Percentiles rank a stretch among this genome's conserved stretches.
Evolutionary conservation across 208 protist species (phyloP).

Genomic region (Acanthamoeba rhysodes): DNA sequence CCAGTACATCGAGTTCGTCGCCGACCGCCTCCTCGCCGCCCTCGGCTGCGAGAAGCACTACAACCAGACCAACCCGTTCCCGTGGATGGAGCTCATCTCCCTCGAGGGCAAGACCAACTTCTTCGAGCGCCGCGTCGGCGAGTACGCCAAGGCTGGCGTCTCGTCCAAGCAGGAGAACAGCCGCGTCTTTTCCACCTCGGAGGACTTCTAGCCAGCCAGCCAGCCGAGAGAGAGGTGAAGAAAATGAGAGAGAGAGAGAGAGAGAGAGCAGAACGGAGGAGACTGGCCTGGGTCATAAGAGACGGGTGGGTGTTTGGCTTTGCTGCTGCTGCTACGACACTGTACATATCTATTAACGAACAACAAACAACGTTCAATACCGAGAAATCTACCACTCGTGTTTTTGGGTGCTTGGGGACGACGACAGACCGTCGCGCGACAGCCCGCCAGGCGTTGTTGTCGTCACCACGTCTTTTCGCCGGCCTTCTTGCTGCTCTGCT

Average conservation of each 20-base stretch:
- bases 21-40: slow-evolving; percentile 98
- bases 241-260: too few relatives aligned
- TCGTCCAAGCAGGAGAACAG: slow-evolving; percentile 83
- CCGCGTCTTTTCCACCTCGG: slow-evolving; percentile 92
- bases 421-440: too few relatives aligned
- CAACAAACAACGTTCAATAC: too few relatives aligned
- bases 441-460: too few relatives aligned
- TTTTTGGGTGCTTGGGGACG: too few relatives aligned
- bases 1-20: slow-evolving; percentile 99
- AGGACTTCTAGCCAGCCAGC: slow-evolving; percentile 92
- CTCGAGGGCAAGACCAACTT: slow-evolving; percentile 99
- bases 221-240: not conserved
- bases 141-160: slow-evolving; percentile 99
- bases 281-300: not conserved
- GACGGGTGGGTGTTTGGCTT: slow-evolving; percentile 6
- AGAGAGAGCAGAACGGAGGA: not conserved
- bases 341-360: too few relatives aligned
- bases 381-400: too few relatives aligned
- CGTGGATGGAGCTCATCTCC: slow-evolving; percentile 99
- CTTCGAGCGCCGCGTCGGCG: slow-evolving; percentile 99
- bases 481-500: too few relatives aligned
- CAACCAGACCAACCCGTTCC: slow-evolving; percentile 98
- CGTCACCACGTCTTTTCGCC: too few relatives aligned
- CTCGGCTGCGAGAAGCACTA: slow-evolving; percentile 97
- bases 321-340: too few relatives aligned